phyloP scores from a whole-genome alignment of 2,329 filamentous ascomycete genomes.

The Xenoacremonium recifei region DNA sequence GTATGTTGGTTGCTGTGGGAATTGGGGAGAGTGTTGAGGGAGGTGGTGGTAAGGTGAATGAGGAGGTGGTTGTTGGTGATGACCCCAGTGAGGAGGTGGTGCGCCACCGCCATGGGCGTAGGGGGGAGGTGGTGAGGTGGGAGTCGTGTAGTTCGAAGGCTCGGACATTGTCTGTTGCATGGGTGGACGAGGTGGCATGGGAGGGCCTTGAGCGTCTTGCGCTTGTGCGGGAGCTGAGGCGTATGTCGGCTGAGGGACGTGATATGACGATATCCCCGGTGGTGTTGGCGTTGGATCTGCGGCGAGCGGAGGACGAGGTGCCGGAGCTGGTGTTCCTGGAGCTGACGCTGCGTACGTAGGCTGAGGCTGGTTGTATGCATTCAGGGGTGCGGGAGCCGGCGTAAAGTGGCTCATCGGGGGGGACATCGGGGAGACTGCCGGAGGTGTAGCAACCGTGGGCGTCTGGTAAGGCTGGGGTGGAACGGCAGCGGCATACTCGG shows the following conservation, averaged over 20 bases:
- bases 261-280: constrained; percentile 13
- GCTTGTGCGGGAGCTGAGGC: constrained; percentile 11
- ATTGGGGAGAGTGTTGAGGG: not conserved
- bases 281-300: no score
- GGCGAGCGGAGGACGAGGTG: not conserved
- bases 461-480: constrained; percentile 11
- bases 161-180: constrained; percentile 9
- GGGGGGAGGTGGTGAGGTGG: constrained; percentile 23
- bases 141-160: constrained; percentile 6
- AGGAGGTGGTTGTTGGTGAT: not conserved
- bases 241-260: constrained; percentile 20
- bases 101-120: constrained; percentile 21
- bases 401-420: not conserved
- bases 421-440: constrained; percentile 1
- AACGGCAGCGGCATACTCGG: constrained; percentile 17
- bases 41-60: not conserved
- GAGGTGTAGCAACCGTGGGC: constrained; percentile 3
- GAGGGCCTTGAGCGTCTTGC: not conserved
- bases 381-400: not conserved
- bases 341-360: constrained; percentile 1
- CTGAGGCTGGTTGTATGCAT: constrained; percentile 10
- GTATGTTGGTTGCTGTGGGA: constrained; percentile 14
- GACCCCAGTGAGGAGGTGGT: no score
- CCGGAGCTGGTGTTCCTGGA: not conserved
- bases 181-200: constrained; percentile 6